These are phyloP conservation scores for Eragrostis tef DNA, from an alignment of 202 grass and related monocot genomes.

Conservation along the genomic window DNA sequence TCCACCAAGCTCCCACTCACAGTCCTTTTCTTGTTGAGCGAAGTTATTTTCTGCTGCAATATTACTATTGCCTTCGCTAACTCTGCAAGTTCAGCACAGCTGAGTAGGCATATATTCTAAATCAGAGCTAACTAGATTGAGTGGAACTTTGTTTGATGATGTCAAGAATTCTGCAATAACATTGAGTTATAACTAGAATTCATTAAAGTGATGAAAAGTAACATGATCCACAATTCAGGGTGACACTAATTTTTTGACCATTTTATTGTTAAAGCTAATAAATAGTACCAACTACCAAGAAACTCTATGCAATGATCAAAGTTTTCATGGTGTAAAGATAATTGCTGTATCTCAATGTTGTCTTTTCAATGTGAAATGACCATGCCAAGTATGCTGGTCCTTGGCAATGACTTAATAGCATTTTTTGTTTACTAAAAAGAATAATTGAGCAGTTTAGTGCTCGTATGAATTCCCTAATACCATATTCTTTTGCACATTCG, in stretches of 20 bases:
- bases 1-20: not conserved
- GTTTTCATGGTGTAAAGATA: not conserved
- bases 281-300: conserved; percentile 23
- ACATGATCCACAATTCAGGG: not conserved
- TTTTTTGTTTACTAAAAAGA: too few relatives aligned
- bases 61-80: conserved; percentile 47
- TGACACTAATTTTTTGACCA: not conserved
- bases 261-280: conserved; percentile 39
- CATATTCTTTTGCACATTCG: too few relatives aligned
- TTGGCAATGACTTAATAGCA: too few relatives aligned
- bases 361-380: not conserved
- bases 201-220: not conserved
- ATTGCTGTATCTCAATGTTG: not conserved
- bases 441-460: too few relatives aligned
- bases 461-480: too few relatives aligned
- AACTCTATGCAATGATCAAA: not conserved
- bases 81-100: conserved; percentile 47
- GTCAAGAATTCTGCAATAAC: not conserved
- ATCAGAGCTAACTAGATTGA: conserved; percentile 7
- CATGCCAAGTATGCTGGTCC: not conserved
- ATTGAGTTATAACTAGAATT: conserved; percentile 1
- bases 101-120: conserved; percentile 30
- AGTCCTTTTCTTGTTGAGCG: conserved; percentile 48
- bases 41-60: conserved; percentile 54
- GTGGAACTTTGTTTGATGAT: not conserved